Evolutionary conservation across 805 yeast genomes (phyloP), one percentile per base, ranked within the genome.

Genomic region (Candida endomychidarum): DNA sequence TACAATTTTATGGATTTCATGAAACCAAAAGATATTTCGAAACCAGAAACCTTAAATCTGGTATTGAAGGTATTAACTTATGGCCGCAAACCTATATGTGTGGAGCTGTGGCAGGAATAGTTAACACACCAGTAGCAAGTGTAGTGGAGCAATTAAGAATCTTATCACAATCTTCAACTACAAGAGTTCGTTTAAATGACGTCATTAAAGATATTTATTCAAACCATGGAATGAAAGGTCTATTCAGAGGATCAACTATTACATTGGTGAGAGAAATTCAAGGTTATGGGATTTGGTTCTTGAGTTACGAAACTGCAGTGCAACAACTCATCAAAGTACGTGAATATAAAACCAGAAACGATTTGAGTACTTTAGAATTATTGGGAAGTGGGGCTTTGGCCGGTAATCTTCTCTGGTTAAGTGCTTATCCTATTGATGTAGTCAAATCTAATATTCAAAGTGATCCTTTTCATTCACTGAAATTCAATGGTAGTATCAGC

Each of bases 281-380:
- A 56, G 86, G 87, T 0, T 82, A 83, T 52, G 89, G 89, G 5
- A 77, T 80, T 11, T 82, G 89, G 89, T 82, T 82, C 50, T 60
- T 80, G 43, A 68, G 86, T 1, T 82, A 78, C 53, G 89, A 82
- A 54, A 66, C 60, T 33, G 60, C 81, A 40, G 75, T 82, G 52
- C 62, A 61, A 33, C 53, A 53, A 37, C 61, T 73, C 17, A 59
- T 63, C 26, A 49, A 56, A 9, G 42, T 46, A 5, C 61, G 65
- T 26, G 57, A 58, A 23, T 67, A 66, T 20, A 53, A 67, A 6
- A 56, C 64, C 14, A 59, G 86, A 43, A 58, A 67, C 18, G 72
- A 77, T 11, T 65, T 81, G 21, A 62, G 76, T 4, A 75, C 86
- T 0, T 71, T 77, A 40, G 79, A 80, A 55, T 63, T 81, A 31